Base-by-base conservation (phyloP, 2,329 filamentous ascomycete species). In the Periconia sp. region DNA sequence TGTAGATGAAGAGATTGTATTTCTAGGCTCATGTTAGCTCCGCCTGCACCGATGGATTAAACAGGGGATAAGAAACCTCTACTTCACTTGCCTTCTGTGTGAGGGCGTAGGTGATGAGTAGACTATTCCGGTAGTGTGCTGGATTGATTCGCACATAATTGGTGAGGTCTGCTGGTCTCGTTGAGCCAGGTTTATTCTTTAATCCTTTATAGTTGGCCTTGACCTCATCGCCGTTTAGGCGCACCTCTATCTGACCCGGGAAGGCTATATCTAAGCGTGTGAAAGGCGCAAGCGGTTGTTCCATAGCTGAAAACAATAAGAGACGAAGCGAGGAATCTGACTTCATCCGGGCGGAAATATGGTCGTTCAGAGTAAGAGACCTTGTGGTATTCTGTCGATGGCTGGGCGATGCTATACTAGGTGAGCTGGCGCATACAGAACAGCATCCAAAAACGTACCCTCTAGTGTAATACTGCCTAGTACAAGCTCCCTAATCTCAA, bases 111-210 rank as follows among this genome's bases (percentile, higher is more conserved):
- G 90, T 95, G 69, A 99, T 86, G 44, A 88, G 83, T 48, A 99
- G 75, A 36, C 78, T 84, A 65, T 97, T 97, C 40, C 75, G 74
- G 63, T 92, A 95, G 30, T 79, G 78, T 13, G 78, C 63, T 9
- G 84, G 81, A 51, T 82, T 85, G 21, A 89, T 81, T 13, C 86
- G 83, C 32, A 97, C 76, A 46, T 83, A 80, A 52, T 81, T 77
- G 6, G 94, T 99, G 49, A 99, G 87, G 71, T 99, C 94, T 33
- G 89, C 91, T 6, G 94, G 94, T 60, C 90, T 85, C 28, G 94
- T 99, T 31, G 94, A 95, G 16, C 94, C 94, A 5, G 92, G 89
- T 69, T 94, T 95, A 69, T 96, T 96, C 73, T 99, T 99, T 49
- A 99, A 73, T 4, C 94, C 94, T 56, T 94, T 88, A 55, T 95